These are phyloP conservation scores for Syzygium jambos DNA, from an alignment of 345 rosid species.

Conservation along the genomic window DNA sequence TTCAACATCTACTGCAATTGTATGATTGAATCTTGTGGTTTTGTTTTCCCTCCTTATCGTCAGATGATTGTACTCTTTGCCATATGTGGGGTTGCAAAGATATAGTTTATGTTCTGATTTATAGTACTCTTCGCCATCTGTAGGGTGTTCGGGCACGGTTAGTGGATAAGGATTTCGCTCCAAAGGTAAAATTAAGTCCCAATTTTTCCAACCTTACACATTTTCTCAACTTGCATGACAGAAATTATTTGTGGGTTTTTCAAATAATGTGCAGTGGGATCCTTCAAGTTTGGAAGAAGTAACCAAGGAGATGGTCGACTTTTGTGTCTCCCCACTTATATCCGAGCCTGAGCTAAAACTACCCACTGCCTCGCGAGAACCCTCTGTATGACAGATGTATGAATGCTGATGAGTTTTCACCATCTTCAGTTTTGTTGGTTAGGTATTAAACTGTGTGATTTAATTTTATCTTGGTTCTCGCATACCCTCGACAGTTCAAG, in stretches of 20 bases:
- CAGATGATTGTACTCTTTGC: neutral
- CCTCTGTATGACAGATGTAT: neutral
- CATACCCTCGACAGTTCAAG: neutral
- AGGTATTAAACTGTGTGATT: neutral
- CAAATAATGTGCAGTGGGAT: conserved; percentile 41
- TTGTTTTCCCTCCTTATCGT: rapidly evolving
- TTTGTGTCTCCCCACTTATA: too few relatives aligned
- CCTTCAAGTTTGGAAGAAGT: conserved; percentile 47
- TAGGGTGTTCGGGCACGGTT: conserved; percentile 75
- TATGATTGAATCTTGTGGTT: neutral
- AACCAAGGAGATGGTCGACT: neutral
- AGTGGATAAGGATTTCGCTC: conserved; percentile 84
- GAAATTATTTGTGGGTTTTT: neutral
- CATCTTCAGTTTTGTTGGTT: neutral
- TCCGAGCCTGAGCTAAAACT: too few relatives aligned
- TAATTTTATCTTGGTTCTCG: neutral
- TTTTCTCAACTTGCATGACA: neutral
- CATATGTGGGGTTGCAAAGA: neutral
- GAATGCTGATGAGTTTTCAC: too few relatives aligned
- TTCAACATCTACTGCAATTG: neutral
- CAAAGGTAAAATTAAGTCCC: conserved; percentile 39
- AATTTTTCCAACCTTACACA: neutral
- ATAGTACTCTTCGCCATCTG: neutral
- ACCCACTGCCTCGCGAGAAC: too few relatives aligned
- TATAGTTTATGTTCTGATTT: neutral